Evolutionary conservation across 1,284 basidiomycete genomes (phyloP), one percentile per base, ranked within the genome.

Genomic region (Coriolopsis trogii): DNA sequence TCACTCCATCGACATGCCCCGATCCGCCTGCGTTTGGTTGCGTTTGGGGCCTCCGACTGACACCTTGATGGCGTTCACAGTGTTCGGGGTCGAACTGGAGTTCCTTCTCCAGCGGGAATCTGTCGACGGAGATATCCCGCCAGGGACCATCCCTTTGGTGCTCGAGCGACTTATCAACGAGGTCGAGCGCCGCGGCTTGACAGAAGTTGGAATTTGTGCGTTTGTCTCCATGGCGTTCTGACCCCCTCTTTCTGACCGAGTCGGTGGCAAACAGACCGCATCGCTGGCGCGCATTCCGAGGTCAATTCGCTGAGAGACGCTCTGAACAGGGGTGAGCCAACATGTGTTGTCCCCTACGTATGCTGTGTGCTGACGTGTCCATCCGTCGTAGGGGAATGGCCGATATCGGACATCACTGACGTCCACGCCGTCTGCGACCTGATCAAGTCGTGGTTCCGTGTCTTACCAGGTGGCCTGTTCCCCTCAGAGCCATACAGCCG

Each of bases 131-230:
- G 74, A 80, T 3, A 67, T 85, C 21, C 69, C 69, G 13, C 71
- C 77, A 30, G 87, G 85, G 1, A 71, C 80, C 4, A 70, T 91
- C 38, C 90, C 91, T 10, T 73, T 69, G 8, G 74, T 91, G 46
- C 73, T 93, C 31, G 78, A 85, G 49, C 75, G 76, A 43, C 85
- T 87, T 63, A 70, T 93, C 37, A 60, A 63, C 1, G 89, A 89
- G 65, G 80, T 93, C 23, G 91, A 93, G 67, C 61, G 70, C 12
- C 82, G 89, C 51, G 91, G 90, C 21, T 70, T 93, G 58, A 81
- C 74, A 13, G 89, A 93, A 75, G 82, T 89, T 57, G 91, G 91
- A 18, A 90, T 93, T 29, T 93, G 89, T 91, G 66, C 64, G 85
- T 76, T 26, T 20, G 26, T 43, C 26, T 30, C 6, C 16, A n/a